Conservation (phyloP, 140 eudicot genomes). For the Anethum foeniculum region DNA sequence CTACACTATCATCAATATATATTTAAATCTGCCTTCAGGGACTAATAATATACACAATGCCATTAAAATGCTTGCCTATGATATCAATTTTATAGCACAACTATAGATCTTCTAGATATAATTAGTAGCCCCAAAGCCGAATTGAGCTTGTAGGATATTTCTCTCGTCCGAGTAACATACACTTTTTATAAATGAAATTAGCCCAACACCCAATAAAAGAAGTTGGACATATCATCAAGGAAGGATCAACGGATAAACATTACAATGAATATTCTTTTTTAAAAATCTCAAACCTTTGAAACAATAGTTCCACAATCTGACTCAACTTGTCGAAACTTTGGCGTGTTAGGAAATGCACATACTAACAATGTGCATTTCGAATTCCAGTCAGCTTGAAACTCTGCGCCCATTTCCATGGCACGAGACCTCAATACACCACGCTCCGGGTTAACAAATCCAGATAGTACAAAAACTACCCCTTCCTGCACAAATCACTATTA, state of each 20-base stretch:
- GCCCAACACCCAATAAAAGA: neutral
- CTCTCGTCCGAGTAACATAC: neutral
- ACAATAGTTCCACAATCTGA: conserved; percentile 85
- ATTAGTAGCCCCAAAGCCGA: neutral
- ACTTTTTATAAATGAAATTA: neutral
- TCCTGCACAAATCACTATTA: conserved; percentile 37
- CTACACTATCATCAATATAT: neutral
- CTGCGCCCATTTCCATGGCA: conserved; percentile 91
- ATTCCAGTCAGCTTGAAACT: conserved; percentile 86
- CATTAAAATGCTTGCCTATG: neutral
- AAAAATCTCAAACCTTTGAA: conserved; percentile 41
- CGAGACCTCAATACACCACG: conserved; percentile 66
- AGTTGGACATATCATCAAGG: neutral
- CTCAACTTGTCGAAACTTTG: conserved; percentile 88
- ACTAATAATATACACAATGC: neutral
- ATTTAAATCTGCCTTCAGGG: neutral
- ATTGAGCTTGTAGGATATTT: neutral
- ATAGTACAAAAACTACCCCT: conserved; percentile 82
- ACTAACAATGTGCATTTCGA: conserved; percentile 52
- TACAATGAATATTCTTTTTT: neutral
- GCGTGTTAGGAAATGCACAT: conserved; percentile 43
- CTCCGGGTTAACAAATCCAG: conserved; percentile 94
- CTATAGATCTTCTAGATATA: neutral
- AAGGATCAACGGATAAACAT: neutral
- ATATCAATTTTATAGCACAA: neutral